Percentiles rank a stretch among this genome's conserved stretches.
These are phyloP conservation scores for Collybiopsis confluens DNA, from an alignment of 768 basidiomycete genomes.

Conservation along the genomic window DNA sequence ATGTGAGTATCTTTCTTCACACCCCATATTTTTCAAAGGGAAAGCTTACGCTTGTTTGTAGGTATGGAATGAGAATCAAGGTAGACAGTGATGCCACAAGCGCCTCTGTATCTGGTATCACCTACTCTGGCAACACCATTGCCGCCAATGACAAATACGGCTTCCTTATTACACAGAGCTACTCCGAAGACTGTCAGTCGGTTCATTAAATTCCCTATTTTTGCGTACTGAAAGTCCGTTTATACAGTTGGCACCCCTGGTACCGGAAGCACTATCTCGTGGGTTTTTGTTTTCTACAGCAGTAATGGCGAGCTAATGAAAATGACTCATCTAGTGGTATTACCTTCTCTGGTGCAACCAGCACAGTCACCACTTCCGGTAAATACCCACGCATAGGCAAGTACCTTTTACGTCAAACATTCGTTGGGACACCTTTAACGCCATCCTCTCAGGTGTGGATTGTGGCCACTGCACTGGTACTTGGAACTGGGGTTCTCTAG, in stretches of 20 bases:
- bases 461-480: not conserved
- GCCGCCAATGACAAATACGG: constrained; percentile 32
- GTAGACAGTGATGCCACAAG: constrained; percentile 21
- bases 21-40: constrained; percentile 42
- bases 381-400: not conserved
- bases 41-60: not conserved
- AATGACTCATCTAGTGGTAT: not conserved
- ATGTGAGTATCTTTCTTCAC: constrained; percentile 11
- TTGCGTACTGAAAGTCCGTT: not conserved
- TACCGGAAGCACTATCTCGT: constrained; percentile 33
- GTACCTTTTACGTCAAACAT: not conserved
- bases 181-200: constrained; percentile 13
- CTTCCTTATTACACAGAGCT: constrained; percentile 36
- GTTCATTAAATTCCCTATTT: not conserved
- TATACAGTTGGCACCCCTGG: constrained; percentile 36
- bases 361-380: not conserved
- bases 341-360: constrained; percentile 1
- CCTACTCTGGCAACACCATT: constrained; percentile 34
- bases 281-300: not conserved
- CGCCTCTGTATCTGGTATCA: constrained; percentile 29
- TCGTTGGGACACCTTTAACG: not conserved
- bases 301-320: not conserved
- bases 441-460: not conserved
- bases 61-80: constrained; percentile 7
- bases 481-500: not conserved